These are phyloP conservation scores for Jaenimonas drosophilae DNA, from an alignment of 208 protist genomes.

Conservation along the genomic window DNA sequence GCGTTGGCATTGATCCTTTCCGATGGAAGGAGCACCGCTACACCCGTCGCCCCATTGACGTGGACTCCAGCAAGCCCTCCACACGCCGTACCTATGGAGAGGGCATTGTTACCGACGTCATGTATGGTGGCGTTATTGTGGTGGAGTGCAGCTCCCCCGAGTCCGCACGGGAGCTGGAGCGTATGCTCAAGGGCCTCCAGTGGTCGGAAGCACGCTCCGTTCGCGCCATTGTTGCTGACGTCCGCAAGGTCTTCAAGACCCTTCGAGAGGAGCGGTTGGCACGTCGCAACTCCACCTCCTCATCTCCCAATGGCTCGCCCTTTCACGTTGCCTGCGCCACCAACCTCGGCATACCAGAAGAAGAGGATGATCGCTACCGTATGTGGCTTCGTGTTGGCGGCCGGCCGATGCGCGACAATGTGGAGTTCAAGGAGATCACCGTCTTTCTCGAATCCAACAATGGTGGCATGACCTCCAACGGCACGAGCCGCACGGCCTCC, in stretches of 20 bases:
- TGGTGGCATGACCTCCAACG: neutral
- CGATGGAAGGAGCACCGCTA: conserved; percentile 40
- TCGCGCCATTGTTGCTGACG: conserved; percentile 20
- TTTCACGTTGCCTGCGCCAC: too few relatives aligned
- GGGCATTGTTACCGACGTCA: conserved; percentile 74
- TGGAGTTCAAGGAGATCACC: conserved; percentile 45
- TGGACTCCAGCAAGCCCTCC: conserved; percentile 20
- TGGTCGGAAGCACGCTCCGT: conserved; percentile 27
- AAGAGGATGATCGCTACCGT: conserved; percentile 32
- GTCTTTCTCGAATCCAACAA: conserved; percentile 18
- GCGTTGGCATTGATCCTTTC: conserved; percentile 61
- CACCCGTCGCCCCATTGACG: conserved; percentile 34
- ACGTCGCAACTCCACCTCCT: neutral
- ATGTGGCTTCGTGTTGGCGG: conserved; percentile 48
- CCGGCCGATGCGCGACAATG: conserved; percentile 41
- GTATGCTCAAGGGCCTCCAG: conserved; percentile 20
- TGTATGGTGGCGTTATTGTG: conserved; percentile 73
- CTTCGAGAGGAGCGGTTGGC: neutral
- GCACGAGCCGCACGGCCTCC: neutral
- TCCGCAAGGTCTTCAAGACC: conserved; percentile 21
- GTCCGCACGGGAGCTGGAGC: conserved; percentile 28
- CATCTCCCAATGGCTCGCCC: neutral
- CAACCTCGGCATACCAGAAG: neutral
- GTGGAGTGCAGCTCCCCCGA: conserved; percentile 40
- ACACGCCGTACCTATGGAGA: conserved; percentile 43